Base-by-base conservation (phyloP, 768 basidiomycete genomes). In the Pulveroboletus sp. region DNA sequence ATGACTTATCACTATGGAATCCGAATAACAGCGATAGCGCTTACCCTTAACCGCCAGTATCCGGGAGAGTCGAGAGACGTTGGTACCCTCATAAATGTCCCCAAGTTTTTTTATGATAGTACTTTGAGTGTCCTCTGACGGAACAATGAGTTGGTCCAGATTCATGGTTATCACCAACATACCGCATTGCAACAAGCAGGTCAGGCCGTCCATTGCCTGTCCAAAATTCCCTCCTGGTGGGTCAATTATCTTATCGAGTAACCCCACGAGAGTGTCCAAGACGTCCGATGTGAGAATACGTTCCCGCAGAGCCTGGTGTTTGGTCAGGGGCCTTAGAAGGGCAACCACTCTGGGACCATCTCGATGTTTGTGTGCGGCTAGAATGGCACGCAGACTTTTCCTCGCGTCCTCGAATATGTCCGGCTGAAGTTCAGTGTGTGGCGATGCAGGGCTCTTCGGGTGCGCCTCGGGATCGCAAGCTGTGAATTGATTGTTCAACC, bases 121-220 rank as follows among this genome's bases (percentile, higher is more conserved):
- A 25, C 21, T n/a, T 10, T 34, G 51, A 8, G 55, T 52, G 23
- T 58, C 45, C 24, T 46, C 61, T 62, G 25, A 27, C 12, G 14
- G 5, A 20, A 6, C 5, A 3, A 25, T 47, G 1, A 56, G 24
- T n/a, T 5, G 20, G 8, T 10, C 14, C 0, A 25, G 9, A 35
- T 34, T 17, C 29, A 25, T 1, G 21, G 29, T 13, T 2, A 34
- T 10, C 24, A 33, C 2, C 8, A 31, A 50, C 59, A 31, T 6
- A 63, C 62, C 45, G 12, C 53, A 61, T 14, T 49, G 40, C 49
- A 58, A 19, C 17, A 63, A 20, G 21, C 50, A 55, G 12, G 16
- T 50, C 37, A 63, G 29, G n/a, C 59, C 52, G 4, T 64, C 53
- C 61, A 63, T 63, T 17, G 48, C 62, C 29, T 53, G 59, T 23